Conservation (phyloP, 1,139 yeast species). For the Diutina rugosa region DNA sequence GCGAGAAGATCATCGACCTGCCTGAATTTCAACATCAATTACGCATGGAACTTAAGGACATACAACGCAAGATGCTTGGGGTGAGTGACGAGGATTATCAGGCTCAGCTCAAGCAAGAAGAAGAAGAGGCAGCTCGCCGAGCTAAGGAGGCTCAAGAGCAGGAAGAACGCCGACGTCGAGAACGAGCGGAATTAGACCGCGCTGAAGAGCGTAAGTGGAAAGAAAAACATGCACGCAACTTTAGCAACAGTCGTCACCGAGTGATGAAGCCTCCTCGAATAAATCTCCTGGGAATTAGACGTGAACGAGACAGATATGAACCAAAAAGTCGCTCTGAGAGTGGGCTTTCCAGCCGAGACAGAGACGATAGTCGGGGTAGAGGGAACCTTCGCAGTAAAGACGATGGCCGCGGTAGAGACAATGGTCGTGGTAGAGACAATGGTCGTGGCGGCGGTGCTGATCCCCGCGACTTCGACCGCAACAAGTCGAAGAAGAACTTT, state of each 20-base stretch:
- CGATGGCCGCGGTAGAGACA: neutral
- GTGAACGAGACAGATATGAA: neutral
- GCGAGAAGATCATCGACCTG: conserved; percentile 32
- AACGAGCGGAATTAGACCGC: conserved; percentile 4
- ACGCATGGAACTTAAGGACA: conserved; percentile 22
- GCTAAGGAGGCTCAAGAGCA: conserved; percentile 4
- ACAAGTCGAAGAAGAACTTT: neutral
- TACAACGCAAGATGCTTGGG: conserved; percentile 20
- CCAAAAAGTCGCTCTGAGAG: neutral
- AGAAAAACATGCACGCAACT: neutral
- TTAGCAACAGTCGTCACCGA: neutral
- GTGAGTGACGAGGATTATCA: conserved; percentile 29
- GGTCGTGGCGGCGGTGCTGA: neutral
- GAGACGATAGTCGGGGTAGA: neutral
- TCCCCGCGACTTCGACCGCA: neutral
- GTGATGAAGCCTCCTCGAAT: conserved; percentile 1
- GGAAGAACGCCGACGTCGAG: conserved; percentile 4
- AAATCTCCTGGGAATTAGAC: neutral
- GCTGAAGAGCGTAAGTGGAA: neutral
- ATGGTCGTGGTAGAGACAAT: neutral
- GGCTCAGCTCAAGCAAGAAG: conserved; percentile 12
- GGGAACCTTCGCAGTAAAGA: neutral
- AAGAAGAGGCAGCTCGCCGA: conserved; percentile 4
- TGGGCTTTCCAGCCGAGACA: neutral
- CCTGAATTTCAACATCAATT: conserved; percentile 24